Evolutionary conservation across 345 rosid genomes (phyloP), one percentile per base, ranked within the genome.

Genomic region (Populus davidiana): DNA sequence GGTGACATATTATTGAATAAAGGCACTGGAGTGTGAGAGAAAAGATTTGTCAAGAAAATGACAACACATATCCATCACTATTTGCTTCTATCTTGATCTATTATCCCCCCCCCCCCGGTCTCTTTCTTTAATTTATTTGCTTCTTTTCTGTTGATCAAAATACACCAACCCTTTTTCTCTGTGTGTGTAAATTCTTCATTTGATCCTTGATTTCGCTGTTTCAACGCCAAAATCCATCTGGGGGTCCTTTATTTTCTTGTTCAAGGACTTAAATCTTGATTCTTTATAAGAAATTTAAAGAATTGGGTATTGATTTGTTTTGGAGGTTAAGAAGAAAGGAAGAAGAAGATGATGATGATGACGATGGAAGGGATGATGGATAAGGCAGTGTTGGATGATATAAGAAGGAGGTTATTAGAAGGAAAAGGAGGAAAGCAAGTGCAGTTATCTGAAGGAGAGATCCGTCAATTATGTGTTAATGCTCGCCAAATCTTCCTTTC

Each of bases 391-490:
- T 79, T 96, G 92, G 98, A 96, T 88, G 99, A 96, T 82, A 91
- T 96, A 21, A 90, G 94, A 74, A 87, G 94, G 85, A 91, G 98
- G 85, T 82, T 96, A 33, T 81, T 96, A 82, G 97, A 92, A 49
- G 97, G 98, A 7, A 91, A 83, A 92, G 98, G 97, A 73, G 90
- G 93, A 12, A 94, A 90, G 79, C 99, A 94, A 79, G 99, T 92
- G 67, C 98, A 93, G 91, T 90, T 94, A 25, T 96, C 99, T 0
- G 99, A 96, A 86, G 86, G 86, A 63, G 99, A 96, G 91, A 94
- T 96, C 91, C 97, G 99, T 75, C 99, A 92, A 86, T 92, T 96
- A 35, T 96, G 99, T 76, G 84, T 92, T 83, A 94, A 90, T 84
- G 93, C 99, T 63, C 91, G 98, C 69, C 97, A 96, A 87, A 90